A percentile compares a stretch with the other conserved stretches of the same genome.
Conservation (phyloP, 805 yeast species). For the Sugiyamaella mastotermitis region DNA sequence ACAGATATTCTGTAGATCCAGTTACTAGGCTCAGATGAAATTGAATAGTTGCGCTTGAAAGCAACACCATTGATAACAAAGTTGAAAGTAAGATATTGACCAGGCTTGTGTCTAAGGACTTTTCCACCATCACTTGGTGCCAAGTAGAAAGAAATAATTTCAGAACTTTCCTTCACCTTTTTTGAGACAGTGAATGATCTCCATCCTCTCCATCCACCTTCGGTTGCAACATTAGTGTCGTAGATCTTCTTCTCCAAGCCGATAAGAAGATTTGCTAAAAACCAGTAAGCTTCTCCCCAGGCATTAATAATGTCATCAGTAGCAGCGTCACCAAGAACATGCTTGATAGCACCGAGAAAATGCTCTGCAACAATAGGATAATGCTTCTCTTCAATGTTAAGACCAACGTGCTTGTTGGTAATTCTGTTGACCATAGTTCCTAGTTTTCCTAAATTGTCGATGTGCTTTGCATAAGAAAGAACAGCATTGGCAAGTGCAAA, state of each 20-base stretch:
- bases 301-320: conserved; percentile 52
- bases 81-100: conserved; percentile 41
- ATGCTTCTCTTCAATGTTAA: conserved; percentile 57
- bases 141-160: conserved; percentile 48
- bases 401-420: conserved; percentile 60
- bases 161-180: conserved; percentile 38
- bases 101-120: conserved; percentile 29
- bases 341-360: conserved; percentile 47
- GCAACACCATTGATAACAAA: conserved; percentile 32
- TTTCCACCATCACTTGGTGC: conserved; percentile 38
- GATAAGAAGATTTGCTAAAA: conserved; percentile 56
- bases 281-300: conserved; percentile 61
- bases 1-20: conserved; percentile 51
- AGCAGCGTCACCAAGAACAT: conserved; percentile 56
- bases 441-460: conserved; percentile 1
- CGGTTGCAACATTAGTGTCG: conserved; percentile 23
- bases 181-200: conserved; percentile 42
- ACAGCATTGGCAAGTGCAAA: neutral
- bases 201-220: conserved; percentile 56
- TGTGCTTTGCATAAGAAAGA: conserved; percentile 34
- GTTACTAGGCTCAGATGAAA: conserved; percentile 33
- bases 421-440: conserved; percentile 48
- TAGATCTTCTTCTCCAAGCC: conserved; percentile 47
- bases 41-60: conserved; percentile 54
- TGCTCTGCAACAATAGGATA: conserved; percentile 59